A percentile compares a stretch with the other conserved stretches of the same genome.
These are phyloP conservation scores for Clavaria fumosa DNA, from an alignment of 768 basidiomycete species.

Conservation along the genomic window DNA sequence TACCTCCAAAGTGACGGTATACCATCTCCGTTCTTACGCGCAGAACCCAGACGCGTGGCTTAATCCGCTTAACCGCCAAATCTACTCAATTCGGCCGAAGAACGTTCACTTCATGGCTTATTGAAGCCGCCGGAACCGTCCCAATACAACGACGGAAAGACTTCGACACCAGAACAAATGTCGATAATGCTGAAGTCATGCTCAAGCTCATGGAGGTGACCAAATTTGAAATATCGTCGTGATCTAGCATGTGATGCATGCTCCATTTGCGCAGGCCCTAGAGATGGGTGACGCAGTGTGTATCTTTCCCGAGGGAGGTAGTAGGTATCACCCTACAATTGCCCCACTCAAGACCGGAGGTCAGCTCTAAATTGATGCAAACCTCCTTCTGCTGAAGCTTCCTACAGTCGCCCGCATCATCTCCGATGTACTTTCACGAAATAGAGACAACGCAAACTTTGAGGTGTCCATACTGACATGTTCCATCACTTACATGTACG, in stretches of 20 bases:
- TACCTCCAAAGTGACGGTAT: too few species aligned
- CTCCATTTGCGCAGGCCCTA: constrained; percentile 35
- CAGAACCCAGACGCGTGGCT: constrained; percentile 44
- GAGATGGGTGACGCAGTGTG: constrained; percentile 68
- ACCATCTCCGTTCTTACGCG: background rate
- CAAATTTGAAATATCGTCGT: background rate
- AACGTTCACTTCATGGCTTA: constrained; percentile 84
- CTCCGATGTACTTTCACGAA: constrained; percentile 59
- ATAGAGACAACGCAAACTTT: constrained; percentile 52
- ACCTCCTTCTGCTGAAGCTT: constrained; percentile 1
- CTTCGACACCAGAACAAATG: constrained; percentile 30
- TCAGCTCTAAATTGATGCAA: constrained; percentile 16
- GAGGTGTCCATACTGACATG: constrained; percentile 61
- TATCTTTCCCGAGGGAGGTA: constrained; percentile 78
- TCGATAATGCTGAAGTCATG: constrained; percentile 61
- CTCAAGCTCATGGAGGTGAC: constrained; percentile 48
- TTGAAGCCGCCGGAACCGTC: constrained; percentile 77
- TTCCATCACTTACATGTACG: constrained; percentile 71
- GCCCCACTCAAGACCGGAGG: constrained; percentile 82
- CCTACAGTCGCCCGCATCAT: constrained; percentile 60
- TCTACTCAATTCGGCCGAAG: constrained; percentile 69
- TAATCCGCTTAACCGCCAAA: constrained; percentile 78
- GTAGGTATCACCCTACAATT: constrained; percentile 74
- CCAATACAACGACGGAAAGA: constrained; percentile 72
- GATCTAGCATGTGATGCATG: constrained; percentile 3